phyloP scores from a whole-genome alignment of 176 grass and related monocot genomes.

The Cenchrus fungigraminus region DNA sequence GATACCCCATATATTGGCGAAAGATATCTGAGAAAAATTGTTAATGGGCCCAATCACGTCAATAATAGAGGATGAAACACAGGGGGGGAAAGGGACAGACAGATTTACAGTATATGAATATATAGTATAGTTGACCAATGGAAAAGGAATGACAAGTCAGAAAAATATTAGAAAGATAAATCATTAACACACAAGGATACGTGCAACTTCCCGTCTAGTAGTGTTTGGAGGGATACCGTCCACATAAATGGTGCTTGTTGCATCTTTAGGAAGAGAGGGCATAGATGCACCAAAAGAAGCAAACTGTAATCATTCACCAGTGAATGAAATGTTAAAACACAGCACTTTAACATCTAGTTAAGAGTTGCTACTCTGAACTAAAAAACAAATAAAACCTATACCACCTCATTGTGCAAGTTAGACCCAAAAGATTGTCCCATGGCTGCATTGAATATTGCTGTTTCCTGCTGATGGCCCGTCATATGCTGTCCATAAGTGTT shows the following conservation, averaged over 20 bases:
- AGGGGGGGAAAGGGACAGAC: background rate
- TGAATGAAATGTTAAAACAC: background rate
- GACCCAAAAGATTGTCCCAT: constrained; percentile 58
- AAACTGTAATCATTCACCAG: constrained; percentile 37
- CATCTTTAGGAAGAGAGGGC: constrained; percentile 57
- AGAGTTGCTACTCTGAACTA: background rate
- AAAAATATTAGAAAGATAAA: constrained; percentile 4
- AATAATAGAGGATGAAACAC: constrained; percentile 10
- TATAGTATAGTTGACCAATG: background rate
- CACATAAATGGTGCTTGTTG: constrained; percentile 67
- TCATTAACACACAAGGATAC: constrained; percentile 60
- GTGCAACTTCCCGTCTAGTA: constrained; percentile 65
- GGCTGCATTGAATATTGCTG: constrained; percentile 19
- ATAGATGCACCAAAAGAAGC: constrained; percentile 42
- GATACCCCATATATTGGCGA: constrained; percentile 67
- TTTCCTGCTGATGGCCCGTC: constrained; percentile 40
- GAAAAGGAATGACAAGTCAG: background rate
- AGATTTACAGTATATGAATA: background rate
- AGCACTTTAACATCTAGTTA: background rate
- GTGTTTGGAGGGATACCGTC: constrained; percentile 63
- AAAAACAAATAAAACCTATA: constrained; percentile 4
- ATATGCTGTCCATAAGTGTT: constrained; percentile 53
- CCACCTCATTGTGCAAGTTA: constrained; percentile 69
- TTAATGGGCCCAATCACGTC: constrained; percentile 42
- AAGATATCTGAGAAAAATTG: constrained; percentile 71